Conservation (phyloP, 1,284 basidiomycete genomes). For the Cerioporus squamosus region DNA sequence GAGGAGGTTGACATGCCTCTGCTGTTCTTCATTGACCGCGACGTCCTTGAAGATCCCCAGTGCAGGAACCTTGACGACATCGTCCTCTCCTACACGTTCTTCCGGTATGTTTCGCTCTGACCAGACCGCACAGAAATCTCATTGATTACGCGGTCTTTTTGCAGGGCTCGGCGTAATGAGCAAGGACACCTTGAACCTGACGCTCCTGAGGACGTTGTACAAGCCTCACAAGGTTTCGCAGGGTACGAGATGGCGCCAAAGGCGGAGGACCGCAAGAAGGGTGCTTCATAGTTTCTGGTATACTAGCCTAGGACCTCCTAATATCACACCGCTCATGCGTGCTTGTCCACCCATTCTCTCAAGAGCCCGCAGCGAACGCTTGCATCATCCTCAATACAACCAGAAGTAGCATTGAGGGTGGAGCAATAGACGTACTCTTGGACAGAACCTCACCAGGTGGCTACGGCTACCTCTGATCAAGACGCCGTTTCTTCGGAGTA, state of each 20-base stretch:
- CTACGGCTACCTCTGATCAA: neutral
- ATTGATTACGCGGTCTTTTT: neutral
- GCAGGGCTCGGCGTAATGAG: slow-evolving; percentile 79
- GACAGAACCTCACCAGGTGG: too few relatives aligned
- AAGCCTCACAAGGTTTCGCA: slow-evolving; percentile 79
- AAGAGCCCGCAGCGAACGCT: too few relatives aligned
- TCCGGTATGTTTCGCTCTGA: slow-evolving; percentile 61
- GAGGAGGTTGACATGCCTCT: slow-evolving; percentile 99
- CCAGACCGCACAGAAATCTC: neutral
- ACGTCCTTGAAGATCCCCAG: slow-evolving; percentile 90
- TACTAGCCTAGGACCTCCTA: slow-evolving; percentile 6
- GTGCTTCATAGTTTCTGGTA: neutral
- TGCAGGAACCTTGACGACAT: slow-evolving; percentile 90
- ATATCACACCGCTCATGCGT: slow-evolving; percentile 11
- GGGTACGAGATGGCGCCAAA: slow-evolving; percentile 53
- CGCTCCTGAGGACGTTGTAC: slow-evolving; percentile 77
- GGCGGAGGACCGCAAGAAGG: slow-evolving; percentile 33
- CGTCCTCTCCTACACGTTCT: slow-evolving; percentile 97
- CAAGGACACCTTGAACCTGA: slow-evolving; percentile 87
- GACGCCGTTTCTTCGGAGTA: neutral
- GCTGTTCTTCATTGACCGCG: slow-evolving; percentile 98
- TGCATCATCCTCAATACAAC: too few relatives aligned
- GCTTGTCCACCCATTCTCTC: neutral
- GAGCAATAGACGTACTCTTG: too few relatives aligned
- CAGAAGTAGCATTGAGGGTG: too few relatives aligned